Conservation (phyloP, 768 basidiomycete species). For the Suillus lakei region DNA sequence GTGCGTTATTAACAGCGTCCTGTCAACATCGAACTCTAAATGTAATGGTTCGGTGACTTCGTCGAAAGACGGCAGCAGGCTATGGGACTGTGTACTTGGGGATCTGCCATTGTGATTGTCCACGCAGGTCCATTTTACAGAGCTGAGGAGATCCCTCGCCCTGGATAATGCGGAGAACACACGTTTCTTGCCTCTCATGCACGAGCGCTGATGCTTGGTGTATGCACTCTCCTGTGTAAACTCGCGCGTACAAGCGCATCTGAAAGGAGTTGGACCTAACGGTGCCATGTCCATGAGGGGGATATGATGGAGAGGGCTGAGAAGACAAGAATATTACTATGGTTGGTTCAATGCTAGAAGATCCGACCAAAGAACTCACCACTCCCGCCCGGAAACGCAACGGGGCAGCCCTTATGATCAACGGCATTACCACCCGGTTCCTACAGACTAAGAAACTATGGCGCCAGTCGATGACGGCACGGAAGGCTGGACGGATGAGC, state of each 20-base stretch:
- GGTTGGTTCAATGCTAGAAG: too few species aligned
- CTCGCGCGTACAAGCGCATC: not conserved
- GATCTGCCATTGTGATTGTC: not conserved
- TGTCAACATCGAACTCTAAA: too few species aligned
- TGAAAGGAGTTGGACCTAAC: not conserved
- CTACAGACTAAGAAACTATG: not conserved
- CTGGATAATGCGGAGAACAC: not conserved
- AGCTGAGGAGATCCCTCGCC: not conserved
- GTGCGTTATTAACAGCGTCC: too few species aligned
- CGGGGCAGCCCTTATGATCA: too few species aligned
- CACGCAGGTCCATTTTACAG: not conserved
- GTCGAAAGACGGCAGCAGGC: too few species aligned
- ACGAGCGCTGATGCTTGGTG: not conserved
- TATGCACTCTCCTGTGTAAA: not conserved
- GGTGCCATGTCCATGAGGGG: not conserved
- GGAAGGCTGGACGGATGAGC: not conserved
- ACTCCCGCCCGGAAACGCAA: too few species aligned
- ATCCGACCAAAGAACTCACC: too few species aligned
- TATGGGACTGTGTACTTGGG: not conserved
- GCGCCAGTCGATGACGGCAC: not conserved
- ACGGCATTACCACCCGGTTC: not conserved
- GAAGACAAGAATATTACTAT: not conserved
- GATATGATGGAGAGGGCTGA: not conserved
- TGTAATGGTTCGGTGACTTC: too few species aligned
- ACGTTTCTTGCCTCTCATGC: not conserved